phyloP scores from a whole-genome alignment of 176 grass and related monocot genomes.

The Avena atlantica region DNA sequence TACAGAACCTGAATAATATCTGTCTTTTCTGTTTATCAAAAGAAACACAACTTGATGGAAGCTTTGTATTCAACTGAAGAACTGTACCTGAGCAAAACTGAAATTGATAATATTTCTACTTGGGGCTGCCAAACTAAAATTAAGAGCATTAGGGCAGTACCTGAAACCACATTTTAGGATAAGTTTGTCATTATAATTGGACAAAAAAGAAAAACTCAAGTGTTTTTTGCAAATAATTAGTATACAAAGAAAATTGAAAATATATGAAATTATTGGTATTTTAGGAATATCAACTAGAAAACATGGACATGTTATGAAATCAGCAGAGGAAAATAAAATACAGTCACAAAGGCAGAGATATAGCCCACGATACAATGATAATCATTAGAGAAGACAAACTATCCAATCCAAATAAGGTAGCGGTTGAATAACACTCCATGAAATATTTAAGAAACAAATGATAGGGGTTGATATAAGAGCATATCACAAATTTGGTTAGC shows the following conservation, averaged over 20 bases:
- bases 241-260: neutral
- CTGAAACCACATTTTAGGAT: slow-evolving; percentile 41
- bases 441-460: neutral
- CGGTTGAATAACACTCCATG: neutral
- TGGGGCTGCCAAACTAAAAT: slow-evolving; percentile 65
- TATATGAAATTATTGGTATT: neutral
- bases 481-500: slow-evolving; percentile 13
- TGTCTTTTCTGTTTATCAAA: no score
- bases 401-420: neutral
- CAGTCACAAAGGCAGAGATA: neutral
- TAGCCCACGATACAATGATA: neutral
- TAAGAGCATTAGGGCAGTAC: slow-evolving; percentile 67
- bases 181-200: neutral
- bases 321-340: neutral
- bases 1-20: neutral
- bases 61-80: slow-evolving; percentile 10
- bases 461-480: neutral
- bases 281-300: neutral
- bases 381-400: neutral
- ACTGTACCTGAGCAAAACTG: slow-evolving; percentile 61
- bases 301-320: neutral
- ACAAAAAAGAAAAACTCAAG: neutral
- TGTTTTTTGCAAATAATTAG: neutral
- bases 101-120: slow-evolving; percentile 56
- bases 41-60: no score